Conservation (phyloP, 345 rosid genomes). For the Pugionium dolabratum region DNA sequence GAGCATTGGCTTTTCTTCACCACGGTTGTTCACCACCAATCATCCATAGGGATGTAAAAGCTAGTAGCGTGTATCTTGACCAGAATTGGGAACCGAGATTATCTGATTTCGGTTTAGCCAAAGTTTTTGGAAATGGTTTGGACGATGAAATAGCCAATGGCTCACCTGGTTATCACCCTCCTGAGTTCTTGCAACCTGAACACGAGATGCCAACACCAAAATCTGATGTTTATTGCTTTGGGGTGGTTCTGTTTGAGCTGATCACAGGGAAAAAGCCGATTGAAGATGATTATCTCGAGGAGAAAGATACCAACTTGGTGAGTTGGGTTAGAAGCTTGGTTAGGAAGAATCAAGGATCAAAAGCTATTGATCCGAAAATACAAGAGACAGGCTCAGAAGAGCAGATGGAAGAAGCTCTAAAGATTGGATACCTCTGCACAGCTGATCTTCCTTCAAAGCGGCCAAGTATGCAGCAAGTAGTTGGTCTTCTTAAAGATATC, state of each 20-base stretch:
- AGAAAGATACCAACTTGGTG: conserved; percentile 55
- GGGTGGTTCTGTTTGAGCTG: conserved; percentile 80
- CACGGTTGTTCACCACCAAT: conserved; percentile 94
- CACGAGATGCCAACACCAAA: conserved; percentile 65
- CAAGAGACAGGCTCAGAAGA: conserved; percentile 58
- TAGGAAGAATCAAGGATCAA: conserved; percentile 59
- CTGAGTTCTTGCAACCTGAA: conserved; percentile 68
- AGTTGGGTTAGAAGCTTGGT: conserved; percentile 78
- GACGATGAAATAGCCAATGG: conserved; percentile 69
- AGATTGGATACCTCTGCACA: conserved; percentile 91
- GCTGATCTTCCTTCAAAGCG: conserved; percentile 84
- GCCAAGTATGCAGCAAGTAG: conserved; percentile 95
- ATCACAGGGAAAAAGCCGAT: conserved; percentile 75
- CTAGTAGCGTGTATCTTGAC: conserved; percentile 89
- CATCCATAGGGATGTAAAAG: conserved; percentile 82
- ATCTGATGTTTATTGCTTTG: conserved; percentile 90
- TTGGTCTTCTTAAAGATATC: conserved; percentile 92
- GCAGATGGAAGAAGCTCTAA: conserved; percentile 82
- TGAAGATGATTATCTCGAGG: conserved; percentile 72
- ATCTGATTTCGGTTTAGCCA: conserved; percentile 87
- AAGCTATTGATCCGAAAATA: conserved; percentile 76
- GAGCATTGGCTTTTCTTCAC: conserved; percentile 91
- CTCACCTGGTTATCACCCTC: conserved; percentile 81
- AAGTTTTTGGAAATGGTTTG: conserved; percentile 72
- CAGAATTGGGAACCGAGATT: conserved; percentile 77